phyloP scores from a whole-genome alignment of 2,329 filamentous ascomycete species.

The Aphanoascus verrucosus region DNA sequence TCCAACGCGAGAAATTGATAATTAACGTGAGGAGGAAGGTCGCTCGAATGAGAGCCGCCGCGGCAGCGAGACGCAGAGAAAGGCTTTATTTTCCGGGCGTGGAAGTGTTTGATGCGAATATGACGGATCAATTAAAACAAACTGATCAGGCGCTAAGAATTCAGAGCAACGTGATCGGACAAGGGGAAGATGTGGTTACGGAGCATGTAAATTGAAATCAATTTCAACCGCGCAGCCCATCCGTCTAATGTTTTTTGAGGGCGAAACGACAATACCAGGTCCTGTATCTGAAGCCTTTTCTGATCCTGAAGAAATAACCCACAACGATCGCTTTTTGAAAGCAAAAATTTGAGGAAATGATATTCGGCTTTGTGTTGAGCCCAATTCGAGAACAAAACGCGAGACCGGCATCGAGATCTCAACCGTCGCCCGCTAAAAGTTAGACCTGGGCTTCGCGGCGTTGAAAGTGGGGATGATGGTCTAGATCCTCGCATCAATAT shows the following conservation, averaged over 20 bases:
- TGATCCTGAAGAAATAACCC: not conserved
- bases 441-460: not conserved
- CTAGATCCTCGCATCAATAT: conserved; percentile 8
- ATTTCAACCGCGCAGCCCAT: conserved; percentile 1
- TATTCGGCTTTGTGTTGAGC: not conserved
- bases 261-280: not conserved
- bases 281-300: not conserved
- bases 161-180: conserved; percentile 4
- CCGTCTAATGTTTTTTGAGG: not conserved
- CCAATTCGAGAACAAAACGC: conserved; percentile 9
- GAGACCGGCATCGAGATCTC: not conserved
- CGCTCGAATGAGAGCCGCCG: conserved; percentile 5
- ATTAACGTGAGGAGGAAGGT: conserved; percentile 1
- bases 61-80: conserved; percentile 4
- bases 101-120: conserved; percentile 8
- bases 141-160: conserved; percentile 9
- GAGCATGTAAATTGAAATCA: not conserved
- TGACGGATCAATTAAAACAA: conserved; percentile 14
- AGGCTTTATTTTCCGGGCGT: conserved; percentile 6
- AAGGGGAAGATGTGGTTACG: not conserved
- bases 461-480: conserved; percentile 13
- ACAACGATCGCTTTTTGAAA: not conserved
- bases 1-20: not conserved
- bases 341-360: conserved; percentile 10
- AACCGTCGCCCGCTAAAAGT: not conserved